These are phyloP conservation scores for Galerina sulciceps DNA, from an alignment of 768 basidiomycete genomes.

Conservation along the genomic window DNA sequence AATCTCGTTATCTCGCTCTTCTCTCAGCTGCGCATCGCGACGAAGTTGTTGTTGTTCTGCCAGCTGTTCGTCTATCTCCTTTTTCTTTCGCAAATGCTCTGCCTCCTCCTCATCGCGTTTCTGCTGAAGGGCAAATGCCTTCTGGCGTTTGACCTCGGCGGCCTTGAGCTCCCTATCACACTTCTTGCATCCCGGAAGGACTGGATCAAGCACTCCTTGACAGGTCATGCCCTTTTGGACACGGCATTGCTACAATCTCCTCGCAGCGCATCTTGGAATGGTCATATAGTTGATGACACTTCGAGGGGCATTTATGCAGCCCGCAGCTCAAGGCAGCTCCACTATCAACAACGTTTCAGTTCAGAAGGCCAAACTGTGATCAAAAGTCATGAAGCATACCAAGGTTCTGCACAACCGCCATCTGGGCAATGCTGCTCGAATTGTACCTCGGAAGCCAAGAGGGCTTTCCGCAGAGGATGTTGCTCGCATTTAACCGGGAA, in stretches of 20 bases:
- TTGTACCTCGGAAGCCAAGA: constrained; percentile 45
- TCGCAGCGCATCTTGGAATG: constrained; percentile 59
- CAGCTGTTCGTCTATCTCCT: constrained; percentile 46
- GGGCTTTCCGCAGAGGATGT: constrained; percentile 45
- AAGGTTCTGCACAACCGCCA: constrained; percentile 64
- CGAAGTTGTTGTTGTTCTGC: constrained; percentile 33
- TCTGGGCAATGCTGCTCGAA: constrained; percentile 60
- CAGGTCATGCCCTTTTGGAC: constrained; percentile 47
- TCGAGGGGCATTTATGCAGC: constrained; percentile 58
- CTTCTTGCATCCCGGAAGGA: constrained; percentile 40
- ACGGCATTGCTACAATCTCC: constrained; percentile 38
- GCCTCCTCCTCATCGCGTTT: constrained; percentile 48
- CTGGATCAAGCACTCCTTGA: constrained; percentile 47
- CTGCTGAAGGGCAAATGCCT: constrained; percentile 45
- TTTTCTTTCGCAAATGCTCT: constrained; percentile 45
- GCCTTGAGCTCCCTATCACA: constrained; percentile 51
- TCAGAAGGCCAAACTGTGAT: not conserved
- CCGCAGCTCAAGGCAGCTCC: constrained; percentile 52
- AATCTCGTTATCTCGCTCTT: constrained; percentile 39
- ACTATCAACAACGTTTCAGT: constrained; percentile 32
- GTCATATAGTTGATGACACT: constrained; percentile 60
- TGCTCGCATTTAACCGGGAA: constrained; percentile 62
- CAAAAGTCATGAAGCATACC: constrained; percentile 42
- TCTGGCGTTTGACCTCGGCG: constrained; percentile 42
- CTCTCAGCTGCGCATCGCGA: constrained; percentile 39